Evolutionary conservation across 2,329 filamentous ascomycete species (phyloP).

Genomic region (Aspergillus japonicus): DNA sequence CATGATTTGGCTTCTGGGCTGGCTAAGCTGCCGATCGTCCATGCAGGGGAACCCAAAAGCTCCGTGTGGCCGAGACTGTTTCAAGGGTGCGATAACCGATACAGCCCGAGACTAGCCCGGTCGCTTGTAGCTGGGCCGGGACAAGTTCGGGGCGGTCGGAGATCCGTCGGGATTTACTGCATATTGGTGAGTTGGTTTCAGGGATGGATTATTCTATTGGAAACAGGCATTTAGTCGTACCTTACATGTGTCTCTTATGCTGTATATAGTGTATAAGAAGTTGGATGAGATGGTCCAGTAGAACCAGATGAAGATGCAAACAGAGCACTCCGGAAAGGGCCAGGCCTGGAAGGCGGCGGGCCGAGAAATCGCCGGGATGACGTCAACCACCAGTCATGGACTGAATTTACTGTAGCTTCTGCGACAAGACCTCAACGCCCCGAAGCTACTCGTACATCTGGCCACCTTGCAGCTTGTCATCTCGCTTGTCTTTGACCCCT

Average conservation of each 20-base stretch:
- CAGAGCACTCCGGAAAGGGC: background rate
- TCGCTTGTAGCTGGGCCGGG: slow-evolving; percentile 18
- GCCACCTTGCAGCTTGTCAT: background rate
- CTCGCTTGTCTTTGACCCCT: no score
- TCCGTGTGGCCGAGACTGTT: slow-evolving; percentile 36
- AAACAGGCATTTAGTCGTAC: no score
- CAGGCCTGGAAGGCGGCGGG: background rate
- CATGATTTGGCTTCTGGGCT: background rate
- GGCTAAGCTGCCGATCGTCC: no score
- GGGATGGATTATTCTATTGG: no score
- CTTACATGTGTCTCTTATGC: no score
- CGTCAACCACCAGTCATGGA: slow-evolving; percentile 20
- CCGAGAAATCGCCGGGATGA: slow-evolving; percentile 31
- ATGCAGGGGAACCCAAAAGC: slow-evolving; percentile 11
- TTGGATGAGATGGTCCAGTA: no score
- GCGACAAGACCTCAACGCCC: background rate
- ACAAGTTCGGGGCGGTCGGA: slow-evolving; percentile 10
- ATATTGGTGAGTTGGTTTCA: background rate
- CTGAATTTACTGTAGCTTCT: background rate
- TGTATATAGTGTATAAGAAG: no score
- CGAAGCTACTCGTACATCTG: background rate
- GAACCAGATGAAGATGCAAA: no score
- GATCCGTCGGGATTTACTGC: background rate
- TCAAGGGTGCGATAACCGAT: slow-evolving; percentile 28
- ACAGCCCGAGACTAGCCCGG: slow-evolving; percentile 32